Evolutionary conservation across 495 filamentous ascomycete species (phyloP), one percentile per base, ranked within the genome.

Genomic region (Penicillium tannophilum): DNA sequence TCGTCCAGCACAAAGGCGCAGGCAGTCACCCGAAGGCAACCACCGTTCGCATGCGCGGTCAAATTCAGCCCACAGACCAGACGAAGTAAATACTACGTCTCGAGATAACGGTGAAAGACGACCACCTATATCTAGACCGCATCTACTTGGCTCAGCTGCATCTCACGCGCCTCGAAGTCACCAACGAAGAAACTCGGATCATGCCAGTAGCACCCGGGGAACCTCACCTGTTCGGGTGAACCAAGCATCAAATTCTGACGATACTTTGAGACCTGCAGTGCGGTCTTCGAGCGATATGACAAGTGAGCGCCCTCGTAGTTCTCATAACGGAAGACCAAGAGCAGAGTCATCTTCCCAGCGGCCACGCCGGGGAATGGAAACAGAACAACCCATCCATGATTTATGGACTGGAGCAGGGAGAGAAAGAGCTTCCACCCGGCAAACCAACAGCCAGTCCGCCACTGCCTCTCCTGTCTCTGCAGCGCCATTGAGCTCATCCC

Each of bases 61-160:
- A 5, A 74, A 73, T 56, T 73, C 70, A 17, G 52, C 67, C 42
- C 72, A 74, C 54, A 63, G 65, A 47, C 33, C 66, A 11, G 46
- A 12, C 12, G 67, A 66, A 23, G 28, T 48, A 42, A 52, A 43
- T 17, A 24, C 58, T 10, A 47, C 39, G 10, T 33, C 60, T 23
- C 62, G 67, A 17, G 67, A 70, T 17, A 17, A 26, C 4, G 45
- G 19, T 26, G 56, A 61, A 23, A 68, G 77, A 39, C 70, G 78
- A 45, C 84, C 83, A 8, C 82, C 85, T 4, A 67, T 84, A 5
- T 85, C 83, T 3, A 72, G 84, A 47, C 83, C 83, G 11, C 80
- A 82, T 65, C 65, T 86, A 28, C 74, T 87, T 42, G 79, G 82
- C 54, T 76, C 79, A 12, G 55, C 65, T 1, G 60, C 63, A 23